Evolutionary conservation across 192 early-diverging fungal genomes (phyloP), one percentile per base, ranked within the genome.

Genomic region (Phlyctochytrium bullatum): DNA sequence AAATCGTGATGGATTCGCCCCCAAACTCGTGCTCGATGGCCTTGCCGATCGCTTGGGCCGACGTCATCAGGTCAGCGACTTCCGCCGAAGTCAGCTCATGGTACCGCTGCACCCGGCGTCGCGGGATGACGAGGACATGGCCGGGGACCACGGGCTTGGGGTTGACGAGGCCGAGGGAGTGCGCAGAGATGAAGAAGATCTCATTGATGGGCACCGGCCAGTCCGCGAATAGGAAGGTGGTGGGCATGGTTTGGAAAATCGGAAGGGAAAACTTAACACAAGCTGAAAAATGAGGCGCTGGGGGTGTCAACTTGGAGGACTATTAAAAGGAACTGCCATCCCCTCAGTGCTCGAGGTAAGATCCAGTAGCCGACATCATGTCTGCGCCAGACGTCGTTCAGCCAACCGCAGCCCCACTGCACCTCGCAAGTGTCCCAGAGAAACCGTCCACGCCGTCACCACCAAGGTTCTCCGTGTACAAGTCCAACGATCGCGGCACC

Each of bases 121-220:
- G 80, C 1, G 92, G 80, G 20, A 89, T 76, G 2, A 97, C 80
- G 24, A 98, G 85, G 2, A 97, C 94, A 81, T 98, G 67, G 27
- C 63, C 62, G 24, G 32, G 59, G 47, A 54, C 34, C 80, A 90
- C 88, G 17, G 96, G 94, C 73, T 97, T 96, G n/a, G 93, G 82
- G 72, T 97, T 96, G 58, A 97, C 95, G 12, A 98, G 72, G 0
- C 89, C 94, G 33, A 90, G 82, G 25, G 81, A 81, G n/a, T 88
- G 75, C 60, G 82, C 77, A 4, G 92, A 83, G 61, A 76, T 79
- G 59, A 88, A 78, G 75, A 98, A 98, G 47, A 90, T 78, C 68
- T 98, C 88, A n/a, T 76, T 75, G n/a, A 82, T 79, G 3, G 76
- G 65, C 50, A 96, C 89, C n/a, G 66, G 60, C 63, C 88, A 80